Evolutionary conservation across 2,329 filamentous ascomycete species (phyloP), one percentile per base, ranked within the genome.

Genomic region (Xylariaceae sp.): DNA sequence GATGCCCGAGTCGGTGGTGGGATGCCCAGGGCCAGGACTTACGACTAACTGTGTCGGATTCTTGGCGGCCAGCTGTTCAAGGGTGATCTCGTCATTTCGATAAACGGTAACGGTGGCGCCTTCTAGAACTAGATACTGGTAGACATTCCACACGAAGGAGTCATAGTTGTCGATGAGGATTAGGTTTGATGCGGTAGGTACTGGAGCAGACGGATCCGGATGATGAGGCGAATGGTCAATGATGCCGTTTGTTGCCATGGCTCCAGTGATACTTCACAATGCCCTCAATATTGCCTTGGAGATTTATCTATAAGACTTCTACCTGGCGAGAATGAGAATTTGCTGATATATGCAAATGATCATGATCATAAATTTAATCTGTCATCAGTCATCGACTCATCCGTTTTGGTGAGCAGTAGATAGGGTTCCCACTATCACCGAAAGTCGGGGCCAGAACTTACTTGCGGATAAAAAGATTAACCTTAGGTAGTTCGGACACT

Each of bases 111-210:
- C 93, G 1, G 75, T 86, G 22, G 94, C 93, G 23, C 93, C 93
- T 66, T 97, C 93, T n/a, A 98, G 82, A 6, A 92, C 86, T 1
- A 98, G 82, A 62, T 98, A 98, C 68, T 98, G 94, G 67, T 97
- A 98, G 48, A 98, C 89, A 64, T 98, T 98, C 89, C 91, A 98
- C 48, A 92, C 96, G 67, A 98, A 98, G 3, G 93, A 97, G 69
- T 98, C 93, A 69, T 97, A 98, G 70, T 98, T 98, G 75, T 98
- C 93, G 61, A 98, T 96, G 53, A 98, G 77, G 52, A 98, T 80
- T 47, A 98, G 78, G 68, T 97, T 97, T 46, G 86, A 87, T 21
- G 93, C 93, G 40, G 83, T 90, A 20, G 85, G 67, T 42, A 96
- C 75, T 27, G 83, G 82, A 42, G 83, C 74, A 22, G 84, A 83